Evolutionary conservation across 2,329 filamentous ascomycete genomes (phyloP).

Genomic region (Ceratocystis albifundus): DNA sequence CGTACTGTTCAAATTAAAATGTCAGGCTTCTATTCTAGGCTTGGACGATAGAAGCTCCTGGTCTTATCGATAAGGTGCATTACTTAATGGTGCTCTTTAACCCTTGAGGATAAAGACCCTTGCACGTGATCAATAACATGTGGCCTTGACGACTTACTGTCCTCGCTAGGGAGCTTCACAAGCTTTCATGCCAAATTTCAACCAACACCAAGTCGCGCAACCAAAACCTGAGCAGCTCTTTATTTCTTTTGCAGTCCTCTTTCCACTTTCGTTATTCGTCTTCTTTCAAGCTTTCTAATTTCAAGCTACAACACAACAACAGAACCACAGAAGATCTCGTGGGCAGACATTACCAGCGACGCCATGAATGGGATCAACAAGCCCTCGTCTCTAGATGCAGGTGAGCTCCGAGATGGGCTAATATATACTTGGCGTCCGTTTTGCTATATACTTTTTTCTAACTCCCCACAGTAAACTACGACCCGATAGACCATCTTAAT

Average conservation of each 20-base stretch:
- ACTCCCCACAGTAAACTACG: slow-evolving; percentile 54
- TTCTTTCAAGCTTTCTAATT: not conserved
- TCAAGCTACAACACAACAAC: not conserved
- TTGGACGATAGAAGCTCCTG: not conserved
- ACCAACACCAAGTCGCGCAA: not conserved
- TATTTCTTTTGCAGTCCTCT: not conserved
- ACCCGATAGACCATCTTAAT: slow-evolving; percentile 88
- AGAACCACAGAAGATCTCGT: not conserved
- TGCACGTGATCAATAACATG: slow-evolving; percentile 3
- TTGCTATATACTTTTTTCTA: slow-evolving; percentile 24
- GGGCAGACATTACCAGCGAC: not conserved
- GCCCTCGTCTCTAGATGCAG: slow-evolving; percentile 36
- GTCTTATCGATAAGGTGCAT: not conserved
- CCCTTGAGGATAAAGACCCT: not conserved
- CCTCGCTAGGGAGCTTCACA: not conserved
- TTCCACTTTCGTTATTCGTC: not conserved
- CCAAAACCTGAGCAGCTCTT: not conserved
- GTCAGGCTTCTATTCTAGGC: not conserved
- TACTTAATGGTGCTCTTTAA: not conserved
- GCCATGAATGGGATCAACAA: slow-evolving; percentile 27
- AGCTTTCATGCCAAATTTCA: not conserved
- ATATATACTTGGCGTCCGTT: slow-evolving; percentile 5
- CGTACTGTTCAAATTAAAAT: not conserved
- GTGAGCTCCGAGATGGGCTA: slow-evolving; percentile 28
- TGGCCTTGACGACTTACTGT: slow-evolving; percentile 5